Percentiles rank a stretch among this genome's conserved stretches.
phyloP scores from a whole-genome alignment of 371 early-diverging fungal genomes.

The Apophysomyces trapeziformis region DNA sequence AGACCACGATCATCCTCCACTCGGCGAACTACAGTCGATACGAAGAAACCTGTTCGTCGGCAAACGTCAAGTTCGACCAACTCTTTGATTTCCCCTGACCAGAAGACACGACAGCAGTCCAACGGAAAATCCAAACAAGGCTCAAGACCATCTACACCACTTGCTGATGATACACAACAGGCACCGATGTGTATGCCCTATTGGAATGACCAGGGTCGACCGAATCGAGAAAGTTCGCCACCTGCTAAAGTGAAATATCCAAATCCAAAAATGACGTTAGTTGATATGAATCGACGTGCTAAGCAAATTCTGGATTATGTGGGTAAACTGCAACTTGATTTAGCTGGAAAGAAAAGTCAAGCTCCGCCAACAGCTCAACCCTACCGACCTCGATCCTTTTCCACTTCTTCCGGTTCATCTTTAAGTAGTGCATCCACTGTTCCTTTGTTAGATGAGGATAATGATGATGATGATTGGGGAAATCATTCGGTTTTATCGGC shows the following conservation, averaged over 20 bases:
- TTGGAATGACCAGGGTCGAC: conserved; percentile 47
- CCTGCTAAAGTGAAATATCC: conserved; percentile 60
- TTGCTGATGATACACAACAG: conserved; percentile 8
- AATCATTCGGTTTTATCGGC: conserved; percentile 5
- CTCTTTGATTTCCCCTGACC: conserved; percentile 3
- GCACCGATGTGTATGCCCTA: conserved; percentile 13
- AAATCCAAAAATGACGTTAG: conserved; percentile 54
- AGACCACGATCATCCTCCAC: not conserved
- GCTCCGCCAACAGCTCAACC: not conserved
- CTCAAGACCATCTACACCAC: conserved; percentile 21
- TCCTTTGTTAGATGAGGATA: conserved; percentile 34
- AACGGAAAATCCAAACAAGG: conserved; percentile 11
- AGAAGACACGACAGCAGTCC: conserved; percentile 4
- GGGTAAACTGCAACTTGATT: conserved; percentile 51
- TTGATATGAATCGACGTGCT: conserved; percentile 66
- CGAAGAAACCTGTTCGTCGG: not conserved
- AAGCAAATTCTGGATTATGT: conserved; percentile 63
- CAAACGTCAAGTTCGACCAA: not conserved
- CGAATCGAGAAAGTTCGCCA: conserved; percentile 40
- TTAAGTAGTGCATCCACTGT: conserved; percentile 50
- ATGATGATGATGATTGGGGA: conserved; percentile 12
- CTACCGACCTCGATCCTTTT: conserved; percentile 20
- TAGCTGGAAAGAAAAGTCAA: conserved; percentile 29
- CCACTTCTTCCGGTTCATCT: conserved; percentile 24
- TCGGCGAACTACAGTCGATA: not conserved